Evolutionary conservation across 179 eudicot species (phyloP).

Genomic region (Patellifolia procumbens): DNA sequence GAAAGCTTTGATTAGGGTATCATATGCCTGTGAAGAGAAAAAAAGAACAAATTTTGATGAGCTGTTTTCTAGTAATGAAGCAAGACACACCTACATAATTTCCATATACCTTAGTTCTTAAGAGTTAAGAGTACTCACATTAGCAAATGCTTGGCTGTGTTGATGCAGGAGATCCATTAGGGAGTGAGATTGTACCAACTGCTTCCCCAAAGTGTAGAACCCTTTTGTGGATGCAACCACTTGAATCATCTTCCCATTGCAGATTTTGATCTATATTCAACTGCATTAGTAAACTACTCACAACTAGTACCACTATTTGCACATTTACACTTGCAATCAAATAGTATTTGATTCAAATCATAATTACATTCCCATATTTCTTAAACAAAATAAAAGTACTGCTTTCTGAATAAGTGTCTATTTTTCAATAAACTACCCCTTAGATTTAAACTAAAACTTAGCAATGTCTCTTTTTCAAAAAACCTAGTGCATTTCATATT

Average conservation of each 20-base stretch:
- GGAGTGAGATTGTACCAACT: slow-evolving; percentile 71
- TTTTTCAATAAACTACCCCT: no score
- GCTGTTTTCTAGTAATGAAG: neutral
- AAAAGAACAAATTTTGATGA: neutral
- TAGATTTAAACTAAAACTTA: no score
- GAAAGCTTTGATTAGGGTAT: slow-evolving; percentile 85
- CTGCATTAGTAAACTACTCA: slow-evolving; percentile 41
- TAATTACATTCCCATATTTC: neutral
- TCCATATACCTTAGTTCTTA: neutral
- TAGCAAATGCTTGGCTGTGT: slow-evolving; percentile 95
- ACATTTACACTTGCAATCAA: neutral
- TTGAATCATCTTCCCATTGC: slow-evolving; percentile 90
- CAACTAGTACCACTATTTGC: slow-evolving; percentile 5
- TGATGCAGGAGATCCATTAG: slow-evolving; percentile 96
- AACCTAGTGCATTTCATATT: no score
- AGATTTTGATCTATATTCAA: slow-evolving; percentile 77
- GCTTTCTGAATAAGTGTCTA: no score
- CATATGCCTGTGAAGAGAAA: slow-evolving; percentile 71
- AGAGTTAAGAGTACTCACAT: slow-evolving; percentile 51
- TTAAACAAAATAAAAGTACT: no score
- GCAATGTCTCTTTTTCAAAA: no score
- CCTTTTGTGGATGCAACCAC: slow-evolving; percentile 84
- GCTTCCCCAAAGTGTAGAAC: slow-evolving; percentile 86
- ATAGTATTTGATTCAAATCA: neutral
- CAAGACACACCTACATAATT: neutral